Base-by-base conservation (phyloP, 2,329 filamentous ascomycete genomes). In the Hymenoscyphus repandus region DNA sequence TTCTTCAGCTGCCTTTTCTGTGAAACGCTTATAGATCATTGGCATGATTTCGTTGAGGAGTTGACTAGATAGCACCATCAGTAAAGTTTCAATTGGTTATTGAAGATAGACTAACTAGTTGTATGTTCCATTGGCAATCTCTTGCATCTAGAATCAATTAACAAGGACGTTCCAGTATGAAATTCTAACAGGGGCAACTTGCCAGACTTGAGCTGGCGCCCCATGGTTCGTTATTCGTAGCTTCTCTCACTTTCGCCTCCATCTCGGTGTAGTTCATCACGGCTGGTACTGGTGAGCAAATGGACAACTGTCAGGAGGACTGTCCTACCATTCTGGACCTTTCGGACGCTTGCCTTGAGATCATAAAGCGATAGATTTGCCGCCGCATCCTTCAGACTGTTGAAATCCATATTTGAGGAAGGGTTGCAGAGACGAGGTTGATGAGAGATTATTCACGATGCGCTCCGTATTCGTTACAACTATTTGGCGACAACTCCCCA, bases 21-120 rank as follows among this genome's bases (percentile, higher is more conserved):
- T 99, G 71, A 99, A 99, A 58, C 93, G 88, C 66, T 95, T 93
- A 76, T 99, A 99, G 67, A 99, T 96, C 90, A 99, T 93, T 59
- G 93, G 93, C 93, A 99, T 99, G 68, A 99, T 97, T 71, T 99
- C 93, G 71, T 97, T 97, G 51, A 99, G 83, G 47, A 91, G 82
- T 82, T 96, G 90, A 69, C 92, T 96, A 66, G 10, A 9, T 5
- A 36, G 7, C 36, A 30, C 18, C n/a, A 54, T 63, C 54, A 61
- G 56, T 34, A 52, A 22, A 32, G 53, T 33, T 13, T 45, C 45
- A 49, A 51, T 39, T 42, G 39, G 10, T 11, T 36, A n/a, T 44
- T 10, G 10, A 33, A 45, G 36, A 45, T 32, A 41, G 30, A 73
- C 89, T 66, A 76, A 97, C 93, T 97, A 99, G 74, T 92, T 97